phyloP scores from a whole-genome alignment of 2,329 filamentous ascomycete species.

The Diaporthe destruens region DNA sequence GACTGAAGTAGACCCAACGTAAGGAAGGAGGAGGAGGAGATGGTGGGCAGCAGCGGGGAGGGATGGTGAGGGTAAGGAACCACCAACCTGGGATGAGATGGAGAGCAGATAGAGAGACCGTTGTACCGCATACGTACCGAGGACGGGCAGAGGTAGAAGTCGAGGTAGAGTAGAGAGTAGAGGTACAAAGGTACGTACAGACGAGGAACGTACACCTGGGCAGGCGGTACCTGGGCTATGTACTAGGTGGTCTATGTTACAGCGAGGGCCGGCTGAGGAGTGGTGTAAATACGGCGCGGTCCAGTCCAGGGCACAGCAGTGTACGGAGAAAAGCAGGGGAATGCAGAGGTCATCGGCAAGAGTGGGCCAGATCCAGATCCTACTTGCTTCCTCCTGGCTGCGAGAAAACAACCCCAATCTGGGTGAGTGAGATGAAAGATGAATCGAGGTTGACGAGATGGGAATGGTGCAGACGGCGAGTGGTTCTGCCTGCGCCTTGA shows the following conservation, averaged over 20 bases:
- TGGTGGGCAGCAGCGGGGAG: slow-evolving; percentile 1
- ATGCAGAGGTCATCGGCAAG: slow-evolving; percentile 11
- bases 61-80: slow-evolving; percentile 2
- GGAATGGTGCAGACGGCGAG: not conserved
- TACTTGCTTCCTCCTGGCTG: slow-evolving; percentile 20
- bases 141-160: not conserved
- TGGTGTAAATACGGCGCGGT: slow-evolving; percentile 34
- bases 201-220: slow-evolving; percentile 15
- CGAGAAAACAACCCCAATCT: slow-evolving; percentile 1
- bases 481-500: not conserved
- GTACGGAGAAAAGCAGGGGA: not conserved
- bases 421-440: not conserved
- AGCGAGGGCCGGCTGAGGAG: slow-evolving; percentile 21
- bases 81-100: slow-evolving; percentile 16
- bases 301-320: slow-evolving; percentile 3
- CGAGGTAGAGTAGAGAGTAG: not conserved
- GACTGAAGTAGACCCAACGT: slow-evolving; percentile 17
- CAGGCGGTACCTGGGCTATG: slow-evolving; percentile 24
- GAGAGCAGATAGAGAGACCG: not conserved
- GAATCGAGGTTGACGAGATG: not conserved
- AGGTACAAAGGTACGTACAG: slow-evolving; percentile 26
- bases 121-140: not conserved
- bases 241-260: slow-evolving; percentile 28
- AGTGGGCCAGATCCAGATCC: slow-evolving; percentile 33
- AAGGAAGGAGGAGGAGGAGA: slow-evolving; percentile 22